phyloP scores from a whole-genome alignment of 2,329 filamentous ascomycete genomes.

The Davidsoniella australis region DNA sequence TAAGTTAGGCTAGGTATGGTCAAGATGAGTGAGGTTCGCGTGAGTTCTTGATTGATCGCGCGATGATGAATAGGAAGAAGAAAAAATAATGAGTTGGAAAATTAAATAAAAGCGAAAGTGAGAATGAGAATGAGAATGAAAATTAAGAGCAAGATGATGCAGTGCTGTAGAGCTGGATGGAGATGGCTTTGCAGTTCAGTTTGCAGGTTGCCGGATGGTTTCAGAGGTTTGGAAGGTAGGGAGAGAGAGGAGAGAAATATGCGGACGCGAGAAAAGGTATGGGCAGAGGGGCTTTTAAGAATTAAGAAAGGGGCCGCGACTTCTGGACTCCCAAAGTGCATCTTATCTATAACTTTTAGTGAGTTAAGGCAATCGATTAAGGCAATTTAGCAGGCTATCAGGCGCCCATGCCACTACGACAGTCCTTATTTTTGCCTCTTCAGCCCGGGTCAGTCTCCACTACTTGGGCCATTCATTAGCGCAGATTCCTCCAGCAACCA shows the following conservation, averaged over 20 bases:
- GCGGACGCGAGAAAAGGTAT: background rate
- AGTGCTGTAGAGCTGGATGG: constrained; percentile 15
- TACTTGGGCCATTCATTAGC: background rate
- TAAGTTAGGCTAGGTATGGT: constrained; percentile 1
- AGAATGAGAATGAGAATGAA: background rate
- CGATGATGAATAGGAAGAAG: background rate
- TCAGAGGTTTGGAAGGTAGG: constrained; percentile 6
- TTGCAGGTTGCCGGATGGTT: constrained; percentile 9
- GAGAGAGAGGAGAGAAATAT: constrained; percentile 4
- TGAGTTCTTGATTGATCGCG: background rate
- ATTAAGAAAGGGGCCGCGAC: background rate
- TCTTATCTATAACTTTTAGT: too few relatives aligned
- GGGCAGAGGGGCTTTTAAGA: too few relatives aligned
- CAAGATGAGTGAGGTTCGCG: background rate
- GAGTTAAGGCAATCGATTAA: too few relatives aligned
- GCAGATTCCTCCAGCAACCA: background rate
- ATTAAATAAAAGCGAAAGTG: constrained; percentile 2
- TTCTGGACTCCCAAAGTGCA: too few relatives aligned
- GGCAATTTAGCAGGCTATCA: background rate
- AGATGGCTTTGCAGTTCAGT: constrained; percentile 4
- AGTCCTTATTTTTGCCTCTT: too few relatives aligned
- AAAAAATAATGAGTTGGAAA: background rate
- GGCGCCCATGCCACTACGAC: too few relatives aligned
- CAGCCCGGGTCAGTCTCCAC: background rate
- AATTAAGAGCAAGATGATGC: background rate